Base-by-base conservation (phyloP, 768 basidiomycete species). In the Boletus barrowsii region DNA sequence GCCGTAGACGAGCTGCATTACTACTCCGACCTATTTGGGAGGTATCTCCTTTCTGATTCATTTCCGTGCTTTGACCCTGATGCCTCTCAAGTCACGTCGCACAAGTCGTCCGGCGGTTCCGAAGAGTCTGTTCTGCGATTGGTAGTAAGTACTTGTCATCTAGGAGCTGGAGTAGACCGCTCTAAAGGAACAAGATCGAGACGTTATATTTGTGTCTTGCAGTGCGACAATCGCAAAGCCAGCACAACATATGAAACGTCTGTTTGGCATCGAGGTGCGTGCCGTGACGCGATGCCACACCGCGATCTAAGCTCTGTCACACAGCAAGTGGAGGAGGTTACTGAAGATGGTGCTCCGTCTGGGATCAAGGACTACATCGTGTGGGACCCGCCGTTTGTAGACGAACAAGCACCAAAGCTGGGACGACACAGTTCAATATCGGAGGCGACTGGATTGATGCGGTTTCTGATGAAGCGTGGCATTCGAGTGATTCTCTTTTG, bases 1-100 rank as follows among this genome's bases (percentile, higher is more conserved):
- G 91, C 82, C 1, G 84, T 93, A 3, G 90, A 94, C 63, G 93
- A 96, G 65, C 66, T 95, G 35, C 93, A 96, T 68, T 93, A 90
- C 64, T 95, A 96, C 63, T 78, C 83, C 2, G 86, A 87, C 37
- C 71, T 88, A 11, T 79, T 94, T 48, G 93, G 92, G 58, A 91
- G 88, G 90, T 87, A 59, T 22, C 58, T 4, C 17, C 15, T 39
- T 49, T 51, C 24, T 11, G 33, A 33, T 30, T 18, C 13, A 37
- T 5, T 32, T 29, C 24, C 20, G 8, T 29, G 4, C 20, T 30
- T 48, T 18, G 8, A 6, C 17, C 10, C 49, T 58, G 46, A 56
- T 43, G 20, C 35, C 51, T 20, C 13, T 24, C 39, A 58, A 92
- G 89, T 58, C 91, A 95, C 63, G 86, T 91, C 18, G 90, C 92